phyloP scores from a whole-genome alignment of 2,329 filamentous ascomycete genomes.

The Xylariomycetidae sp. region DNA sequence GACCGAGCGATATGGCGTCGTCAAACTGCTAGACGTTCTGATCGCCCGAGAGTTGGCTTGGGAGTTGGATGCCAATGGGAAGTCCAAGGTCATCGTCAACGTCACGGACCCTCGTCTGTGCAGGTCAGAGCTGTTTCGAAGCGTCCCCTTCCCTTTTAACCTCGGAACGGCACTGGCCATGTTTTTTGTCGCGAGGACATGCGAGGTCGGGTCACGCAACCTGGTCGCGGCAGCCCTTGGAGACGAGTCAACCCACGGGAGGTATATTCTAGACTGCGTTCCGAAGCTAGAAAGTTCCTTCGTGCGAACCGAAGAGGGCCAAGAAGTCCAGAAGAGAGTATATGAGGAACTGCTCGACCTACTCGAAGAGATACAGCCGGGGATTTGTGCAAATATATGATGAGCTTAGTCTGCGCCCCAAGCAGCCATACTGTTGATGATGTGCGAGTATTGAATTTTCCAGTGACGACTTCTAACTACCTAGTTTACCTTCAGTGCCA shows the following conservation, averaged over 20 bases:
- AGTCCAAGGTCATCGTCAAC: slow-evolving; percentile 34
- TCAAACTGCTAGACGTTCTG: slow-evolving; percentile 31
- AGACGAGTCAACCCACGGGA: slow-evolving; percentile 34
- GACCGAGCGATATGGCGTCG: slow-evolving; percentile 30
- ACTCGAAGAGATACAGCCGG: slow-evolving; percentile 38
- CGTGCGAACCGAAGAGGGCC: slow-evolving; percentile 34
- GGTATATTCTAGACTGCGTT: slow-evolving; percentile 33
- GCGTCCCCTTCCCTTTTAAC: slow-evolving; percentile 24
- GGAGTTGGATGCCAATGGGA: slow-evolving; percentile 23
- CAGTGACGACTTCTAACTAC: too few relatives aligned
- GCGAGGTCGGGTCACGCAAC: slow-evolving; percentile 36
- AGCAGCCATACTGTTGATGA: too few relatives aligned
- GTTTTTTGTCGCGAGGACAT: slow-evolving; percentile 28
- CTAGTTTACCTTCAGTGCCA: too few relatives aligned
- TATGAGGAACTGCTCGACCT: slow-evolving; percentile 39
- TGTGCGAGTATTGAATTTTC: too few relatives aligned
- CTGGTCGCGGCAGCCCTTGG: slow-evolving; percentile 33
- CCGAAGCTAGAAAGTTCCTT: slow-evolving; percentile 24
- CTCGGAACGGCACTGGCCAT: slow-evolving; percentile 11
- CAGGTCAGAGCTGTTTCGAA: slow-evolving; percentile 33
- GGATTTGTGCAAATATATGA: slow-evolving; percentile 30
- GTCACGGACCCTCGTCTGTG: slow-evolving; percentile 37
- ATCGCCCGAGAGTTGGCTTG: slow-evolving; percentile 30
- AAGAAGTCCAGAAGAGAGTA: slow-evolving; percentile 29
- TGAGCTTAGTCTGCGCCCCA: too few relatives aligned